phyloP scores from a whole-genome alignment of 148 eudicot species.

The Rhododendron ferrugineum region DNA sequence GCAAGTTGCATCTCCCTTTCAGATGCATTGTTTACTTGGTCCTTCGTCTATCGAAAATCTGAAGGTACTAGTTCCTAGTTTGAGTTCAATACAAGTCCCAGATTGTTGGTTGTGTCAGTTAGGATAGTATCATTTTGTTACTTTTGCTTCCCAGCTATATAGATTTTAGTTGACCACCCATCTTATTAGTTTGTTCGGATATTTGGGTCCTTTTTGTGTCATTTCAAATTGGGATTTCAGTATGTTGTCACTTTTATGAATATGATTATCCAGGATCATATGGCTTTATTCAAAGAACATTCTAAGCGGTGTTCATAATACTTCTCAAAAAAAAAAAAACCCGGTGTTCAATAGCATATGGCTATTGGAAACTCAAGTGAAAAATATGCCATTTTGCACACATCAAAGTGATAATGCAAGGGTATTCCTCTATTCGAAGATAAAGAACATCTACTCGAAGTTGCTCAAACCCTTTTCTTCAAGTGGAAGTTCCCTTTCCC shows the following conservation, averaged over 20 bases:
- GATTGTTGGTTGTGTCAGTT: background rate
- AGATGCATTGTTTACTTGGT: background rate
- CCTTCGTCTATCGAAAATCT: background rate
- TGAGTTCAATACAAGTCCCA: background rate
- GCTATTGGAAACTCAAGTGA: background rate
- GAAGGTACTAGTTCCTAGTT: background rate
- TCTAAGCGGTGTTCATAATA: background rate
- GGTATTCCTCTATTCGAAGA: too few relatives aligned
- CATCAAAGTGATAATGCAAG: background rate
- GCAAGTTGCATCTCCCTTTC: background rate
- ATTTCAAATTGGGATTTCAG: background rate
- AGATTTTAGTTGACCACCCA: background rate
- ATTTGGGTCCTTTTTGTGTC: background rate
- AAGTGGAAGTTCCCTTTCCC: background rate
- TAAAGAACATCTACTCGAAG: background rate
- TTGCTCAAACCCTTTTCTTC: background rate
- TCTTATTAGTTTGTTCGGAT: background rate
- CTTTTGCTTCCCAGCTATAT: background rate
- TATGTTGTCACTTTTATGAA: background rate
- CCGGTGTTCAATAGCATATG: background rate
- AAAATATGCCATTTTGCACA: background rate
- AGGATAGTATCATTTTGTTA: background rate
- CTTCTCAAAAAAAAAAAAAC: too few relatives aligned
- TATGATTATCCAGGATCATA: background rate
- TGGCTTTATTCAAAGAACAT: background rate